Base-by-base conservation (phyloP, 1,284 basidiomycete species). In the Cutaneotrichosporon cutaneum region DNA sequence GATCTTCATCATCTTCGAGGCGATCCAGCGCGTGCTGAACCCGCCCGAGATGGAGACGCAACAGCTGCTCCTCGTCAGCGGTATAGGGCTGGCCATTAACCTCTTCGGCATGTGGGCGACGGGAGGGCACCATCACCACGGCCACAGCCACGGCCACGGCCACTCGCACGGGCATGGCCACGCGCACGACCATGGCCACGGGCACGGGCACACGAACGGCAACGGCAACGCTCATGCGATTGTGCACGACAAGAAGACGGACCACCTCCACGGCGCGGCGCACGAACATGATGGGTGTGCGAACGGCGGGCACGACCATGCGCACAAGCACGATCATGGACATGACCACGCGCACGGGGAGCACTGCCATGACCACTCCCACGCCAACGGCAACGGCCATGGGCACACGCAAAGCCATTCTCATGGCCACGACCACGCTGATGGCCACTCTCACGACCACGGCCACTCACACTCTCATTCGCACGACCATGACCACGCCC, bases 71-170 rank as follows among this genome's bases (percentile, higher is more conserved):
- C 83, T 97, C 1, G 90, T 99, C 53, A 94, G 91, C 69, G 86
- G 87, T 2, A 80, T 97, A 39, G 96, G 96, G 2, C 81, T 99
- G 11, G 90, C 83, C 1, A 94, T 99, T 61, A 99, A 99, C 77
- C 79, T 99, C 32, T 98, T 98, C 72, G 96, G 96, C 33, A 97
- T 99, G 94, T 94, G 94, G 79, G 96, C 96, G 0, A 99, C 96
- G 83, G 96, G 96, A 8, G 92, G 92, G 2, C 92, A 94, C 78
- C 90, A 92, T 75, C 90, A 93, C 77, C 90, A 92, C 81, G 80
- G 75, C 6, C 77, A 81, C 51, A 42, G 39, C 18, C 74, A 79
- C 59, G 59, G 21, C 73, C 89, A 90, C 72, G 88, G 90, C 74
- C 72, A 75, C 56, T 66, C 57, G 16, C 89, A 90, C 80, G 52